These are phyloP conservation scores for Clavispora fructus DNA, from an alignment of 805 yeast genomes.

Conservation along the genomic window DNA sequence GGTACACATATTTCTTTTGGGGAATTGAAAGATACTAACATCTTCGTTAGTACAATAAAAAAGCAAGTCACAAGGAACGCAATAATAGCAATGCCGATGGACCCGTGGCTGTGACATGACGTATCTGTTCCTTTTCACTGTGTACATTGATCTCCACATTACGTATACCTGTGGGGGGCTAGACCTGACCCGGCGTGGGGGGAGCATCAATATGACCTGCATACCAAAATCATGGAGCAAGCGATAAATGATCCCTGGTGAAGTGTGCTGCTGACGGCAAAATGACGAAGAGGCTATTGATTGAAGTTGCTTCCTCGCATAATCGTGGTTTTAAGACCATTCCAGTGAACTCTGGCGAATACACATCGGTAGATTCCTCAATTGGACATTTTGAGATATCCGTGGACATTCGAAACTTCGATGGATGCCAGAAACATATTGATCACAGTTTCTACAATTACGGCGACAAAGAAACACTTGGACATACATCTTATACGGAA, in stretches of 20 bases:
- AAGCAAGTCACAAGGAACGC: no score
- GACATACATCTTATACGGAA: background rate
- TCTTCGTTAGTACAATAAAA: no score
- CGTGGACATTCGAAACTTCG: conserved; percentile 44
- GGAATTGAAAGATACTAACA: no score
- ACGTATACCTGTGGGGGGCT: background rate
- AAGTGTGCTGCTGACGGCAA: background rate
- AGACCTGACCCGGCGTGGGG: background rate
- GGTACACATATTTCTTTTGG: no score
- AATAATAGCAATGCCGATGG: no score
- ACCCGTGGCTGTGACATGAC: no score
- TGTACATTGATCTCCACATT: background rate
- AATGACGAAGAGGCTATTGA: conserved; percentile 24
- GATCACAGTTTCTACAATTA: conserved; percentile 28
- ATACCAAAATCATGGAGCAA: background rate
- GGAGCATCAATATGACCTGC: background rate
- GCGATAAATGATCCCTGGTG: background rate
- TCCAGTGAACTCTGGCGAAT: conserved; percentile 40
- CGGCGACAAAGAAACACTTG: conserved; percentile 15
- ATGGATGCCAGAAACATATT: conserved; percentile 36
- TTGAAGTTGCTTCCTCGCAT: conserved; percentile 26
- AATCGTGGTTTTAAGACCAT: conserved; percentile 24
- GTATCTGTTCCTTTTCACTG: no score
- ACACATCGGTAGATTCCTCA: conserved; percentile 32
- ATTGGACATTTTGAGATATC: conserved; percentile 34